These are phyloP conservation scores for Ganoderma sp. DNA, from an alignment of 1,284 basidiomycete species.

Conservation along the genomic window DNA sequence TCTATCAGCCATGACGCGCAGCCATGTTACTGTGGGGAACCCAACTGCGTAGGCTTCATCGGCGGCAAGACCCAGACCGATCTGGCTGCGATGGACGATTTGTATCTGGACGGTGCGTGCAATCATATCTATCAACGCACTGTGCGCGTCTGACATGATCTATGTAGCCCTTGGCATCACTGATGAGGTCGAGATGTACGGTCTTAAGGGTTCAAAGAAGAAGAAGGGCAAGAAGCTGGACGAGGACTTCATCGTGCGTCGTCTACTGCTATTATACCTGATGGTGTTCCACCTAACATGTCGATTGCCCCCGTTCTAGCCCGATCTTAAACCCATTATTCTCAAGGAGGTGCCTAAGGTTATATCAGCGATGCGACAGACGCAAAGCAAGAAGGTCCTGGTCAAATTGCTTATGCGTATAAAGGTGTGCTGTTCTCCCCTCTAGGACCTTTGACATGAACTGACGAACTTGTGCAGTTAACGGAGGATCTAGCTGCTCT, in stretches of 20 bases:
- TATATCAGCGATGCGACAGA: conserved; percentile 90
- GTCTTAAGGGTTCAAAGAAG: conserved; percentile 88
- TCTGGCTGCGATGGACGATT: conserved; percentile 90
- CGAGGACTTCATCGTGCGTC: conserved; percentile 85
- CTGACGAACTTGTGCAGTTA: conserved; percentile 55
- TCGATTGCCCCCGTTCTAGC: conserved; percentile 46
- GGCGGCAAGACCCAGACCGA: conserved; percentile 99
- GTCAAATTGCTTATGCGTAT: conserved; percentile 87
- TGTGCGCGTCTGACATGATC: conserved; percentile 9
- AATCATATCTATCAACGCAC: background rate
- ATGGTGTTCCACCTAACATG: background rate
- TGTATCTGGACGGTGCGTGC: conserved; percentile 89
- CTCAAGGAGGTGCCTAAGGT: conserved; percentile 89
- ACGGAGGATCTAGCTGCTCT: conserved; percentile 84
- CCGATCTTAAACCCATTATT: conserved; percentile 75
- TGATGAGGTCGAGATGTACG: conserved; percentile 84
- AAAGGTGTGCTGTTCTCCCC: conserved; percentile 55
- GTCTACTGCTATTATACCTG: background rate
- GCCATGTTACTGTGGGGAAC: conserved; percentile 93
- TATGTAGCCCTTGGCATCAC: conserved; percentile 88
- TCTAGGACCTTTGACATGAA: background rate
- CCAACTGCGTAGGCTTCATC: conserved; percentile 94
- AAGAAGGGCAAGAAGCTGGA: conserved; percentile 93
- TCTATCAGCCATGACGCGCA: conserved; percentile 87
- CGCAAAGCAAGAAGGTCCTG: conserved; percentile 84